Percentiles rank a stretch among this genome's conserved stretches.
Evolutionary conservation across 2,329 filamentous ascomycete genomes (phyloP).

Genomic region (Fonsecaea monophora): DNA sequence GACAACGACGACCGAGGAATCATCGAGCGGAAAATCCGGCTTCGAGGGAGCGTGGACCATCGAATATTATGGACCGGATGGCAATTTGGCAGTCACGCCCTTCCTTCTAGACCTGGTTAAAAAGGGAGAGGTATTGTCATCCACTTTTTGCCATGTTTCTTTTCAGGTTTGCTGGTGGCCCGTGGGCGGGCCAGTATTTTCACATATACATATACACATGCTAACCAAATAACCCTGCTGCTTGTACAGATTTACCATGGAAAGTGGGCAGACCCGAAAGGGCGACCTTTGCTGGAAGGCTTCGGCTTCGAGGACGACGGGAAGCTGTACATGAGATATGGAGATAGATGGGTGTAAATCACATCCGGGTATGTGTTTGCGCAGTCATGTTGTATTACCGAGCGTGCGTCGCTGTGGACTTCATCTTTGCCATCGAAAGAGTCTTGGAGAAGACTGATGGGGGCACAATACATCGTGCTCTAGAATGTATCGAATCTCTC

Average conservation of each 20-base stretch:
- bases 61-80: slow-evolving; percentile 1
- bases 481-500: not conserved
- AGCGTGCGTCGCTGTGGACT: no score
- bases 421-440: no score
- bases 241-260: not conserved
- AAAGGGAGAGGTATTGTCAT: not conserved
- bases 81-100: not conserved
- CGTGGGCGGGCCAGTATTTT: no score
- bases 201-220: not conserved
- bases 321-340: slow-evolving; percentile 8
- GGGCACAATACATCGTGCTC: no score
- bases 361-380: no score
- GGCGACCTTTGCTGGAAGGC: not conserved
- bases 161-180: not conserved
- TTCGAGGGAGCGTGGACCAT: not conserved
- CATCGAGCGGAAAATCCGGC: not conserved
- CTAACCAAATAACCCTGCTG: not conserved
- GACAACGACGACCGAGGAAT: not conserved
- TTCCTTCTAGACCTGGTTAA: not conserved
- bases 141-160: not conserved
- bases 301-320: not conserved
- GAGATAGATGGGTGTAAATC: not conserved
- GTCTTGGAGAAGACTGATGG: no score
- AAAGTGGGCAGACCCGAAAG: slow-evolving; percentile 1
- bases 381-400: no score